Evolutionary conservation across 2,329 filamentous ascomycete species (phyloP).

Genomic region (Stagonosporopsis cucurbitacearum): DNA sequence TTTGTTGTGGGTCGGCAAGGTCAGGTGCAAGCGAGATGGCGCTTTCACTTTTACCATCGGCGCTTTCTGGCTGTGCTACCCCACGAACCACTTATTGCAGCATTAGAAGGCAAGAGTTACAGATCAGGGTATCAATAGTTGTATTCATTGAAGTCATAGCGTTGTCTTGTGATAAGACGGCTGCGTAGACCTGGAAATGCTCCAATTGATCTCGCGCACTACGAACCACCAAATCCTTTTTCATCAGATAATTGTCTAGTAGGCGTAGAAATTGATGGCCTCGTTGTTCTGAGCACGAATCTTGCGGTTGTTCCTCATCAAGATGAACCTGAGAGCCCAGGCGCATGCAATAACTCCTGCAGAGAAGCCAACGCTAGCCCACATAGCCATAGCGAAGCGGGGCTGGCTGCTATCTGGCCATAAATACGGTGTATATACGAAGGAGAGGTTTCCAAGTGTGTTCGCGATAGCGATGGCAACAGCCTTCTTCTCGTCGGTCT

Average conservation of each 20-base stretch:
- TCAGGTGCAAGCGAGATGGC: conserved; percentile 3
- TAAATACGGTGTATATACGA: conserved; percentile 40
- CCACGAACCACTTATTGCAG: not conserved
- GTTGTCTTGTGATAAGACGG: not conserved
- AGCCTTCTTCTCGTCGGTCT: conserved; percentile 52
- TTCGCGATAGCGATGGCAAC: conserved; percentile 51
- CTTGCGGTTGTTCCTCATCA: conserved; percentile 31
- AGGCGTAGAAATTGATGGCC: conserved; percentile 30
- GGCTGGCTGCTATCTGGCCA: conserved; percentile 22
- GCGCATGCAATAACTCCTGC: conserved; percentile 19
- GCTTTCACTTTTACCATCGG: not conserved
- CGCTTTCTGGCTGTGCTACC: not conserved
- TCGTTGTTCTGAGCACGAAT: conserved; percentile 24
- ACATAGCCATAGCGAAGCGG: conserved; percentile 24
- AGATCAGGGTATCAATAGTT: not conserved
- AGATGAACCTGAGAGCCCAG: conserved; percentile 25
- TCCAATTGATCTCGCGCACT: not conserved
- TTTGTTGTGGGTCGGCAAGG: not conserved
- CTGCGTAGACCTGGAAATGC: not conserved
- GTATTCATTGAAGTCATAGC: not conserved
- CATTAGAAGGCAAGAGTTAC: not conserved
- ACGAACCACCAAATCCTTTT: not conserved
- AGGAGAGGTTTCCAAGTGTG: conserved; percentile 46
- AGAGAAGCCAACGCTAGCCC: conserved; percentile 22
- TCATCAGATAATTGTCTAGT: conserved; percentile 5